A percentile compares a stretch with the other conserved stretches of the same genome.
These are phyloP conservation scores for Closterium sp. DNA, from an alignment of 139 green algal species.

Conservation along the genomic window DNA sequence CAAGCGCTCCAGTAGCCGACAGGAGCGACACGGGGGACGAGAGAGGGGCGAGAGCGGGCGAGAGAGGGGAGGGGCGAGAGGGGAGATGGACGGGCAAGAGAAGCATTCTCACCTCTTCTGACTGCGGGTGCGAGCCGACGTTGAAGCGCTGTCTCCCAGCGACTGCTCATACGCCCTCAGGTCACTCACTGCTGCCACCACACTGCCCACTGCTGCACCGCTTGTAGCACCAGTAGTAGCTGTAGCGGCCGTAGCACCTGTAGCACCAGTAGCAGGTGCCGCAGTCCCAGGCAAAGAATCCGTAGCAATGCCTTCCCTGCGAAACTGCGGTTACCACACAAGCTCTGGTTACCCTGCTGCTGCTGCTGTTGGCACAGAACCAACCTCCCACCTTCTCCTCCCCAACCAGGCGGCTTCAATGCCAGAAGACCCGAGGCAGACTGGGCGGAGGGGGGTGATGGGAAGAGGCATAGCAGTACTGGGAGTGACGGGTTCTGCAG, in stretches of 20 bases:
- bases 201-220: background rate
- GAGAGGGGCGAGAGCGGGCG: background rate
- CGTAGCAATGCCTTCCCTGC: too few species aligned
- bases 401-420: background rate
- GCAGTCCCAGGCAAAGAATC: too few species aligned
- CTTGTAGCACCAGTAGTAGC: background rate
- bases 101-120: background rate
- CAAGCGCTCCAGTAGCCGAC: too few species aligned
- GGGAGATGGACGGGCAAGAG: too few species aligned
- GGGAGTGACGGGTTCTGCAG: background rate
- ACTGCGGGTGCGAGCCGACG: background rate
- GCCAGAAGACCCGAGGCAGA: background rate
- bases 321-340: too few species aligned
- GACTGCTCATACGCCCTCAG: background rate
- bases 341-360: background rate
- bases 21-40: too few species aligned
- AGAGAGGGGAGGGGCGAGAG: background rate
- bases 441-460: background rate
- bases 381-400: background rate
- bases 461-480: background rate
- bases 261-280: background rate
- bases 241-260: background rate
- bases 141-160: background rate
- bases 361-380: background rate
- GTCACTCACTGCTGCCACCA: background rate